phyloP scores from a whole-genome alignment of 2,329 filamentous ascomycete genomes.

The Didymella lethalis region DNA sequence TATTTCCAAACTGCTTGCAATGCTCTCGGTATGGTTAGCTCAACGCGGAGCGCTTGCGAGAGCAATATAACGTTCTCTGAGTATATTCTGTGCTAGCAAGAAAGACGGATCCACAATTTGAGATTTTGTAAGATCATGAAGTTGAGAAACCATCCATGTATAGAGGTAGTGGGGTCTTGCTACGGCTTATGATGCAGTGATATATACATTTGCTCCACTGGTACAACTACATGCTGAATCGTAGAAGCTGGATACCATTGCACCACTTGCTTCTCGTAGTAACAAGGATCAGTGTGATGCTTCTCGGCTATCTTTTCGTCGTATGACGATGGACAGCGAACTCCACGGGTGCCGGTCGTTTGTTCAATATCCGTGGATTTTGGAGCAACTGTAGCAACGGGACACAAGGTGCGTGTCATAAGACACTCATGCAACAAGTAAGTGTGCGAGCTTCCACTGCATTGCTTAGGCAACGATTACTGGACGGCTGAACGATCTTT shows the following conservation, averaged over 20 bases:
- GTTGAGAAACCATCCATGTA: neutral
- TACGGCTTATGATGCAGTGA: neutral
- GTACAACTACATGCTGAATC: neutral
- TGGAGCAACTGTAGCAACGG: neutral
- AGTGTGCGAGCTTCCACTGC: constrained; percentile 22
- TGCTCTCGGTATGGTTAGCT: neutral
- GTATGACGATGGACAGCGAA: constrained; percentile 25
- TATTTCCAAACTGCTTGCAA: too few species aligned
- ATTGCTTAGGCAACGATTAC: constrained; percentile 15
- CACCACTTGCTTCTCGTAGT: neutral
- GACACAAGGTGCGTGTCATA: constrained; percentile 26
- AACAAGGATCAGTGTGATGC: neutral
- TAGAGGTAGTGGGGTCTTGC: neutral
- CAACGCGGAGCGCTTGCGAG: neutral
- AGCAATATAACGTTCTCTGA: neutral
- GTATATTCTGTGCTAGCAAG: neutral
- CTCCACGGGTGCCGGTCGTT: neutral
- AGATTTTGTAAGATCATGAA: neutral
- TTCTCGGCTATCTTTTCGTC: constrained; percentile 6
- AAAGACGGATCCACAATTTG: neutral
- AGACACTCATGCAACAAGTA: constrained; percentile 17
- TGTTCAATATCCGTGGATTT: constrained; percentile 1
- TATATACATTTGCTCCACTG: neutral
- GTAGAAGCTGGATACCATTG: neutral
- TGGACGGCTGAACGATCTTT: neutral